Evolutionary conservation across 2,329 filamentous ascomycete genomes (phyloP).

Genomic region (Trichophyton simii): DNA sequence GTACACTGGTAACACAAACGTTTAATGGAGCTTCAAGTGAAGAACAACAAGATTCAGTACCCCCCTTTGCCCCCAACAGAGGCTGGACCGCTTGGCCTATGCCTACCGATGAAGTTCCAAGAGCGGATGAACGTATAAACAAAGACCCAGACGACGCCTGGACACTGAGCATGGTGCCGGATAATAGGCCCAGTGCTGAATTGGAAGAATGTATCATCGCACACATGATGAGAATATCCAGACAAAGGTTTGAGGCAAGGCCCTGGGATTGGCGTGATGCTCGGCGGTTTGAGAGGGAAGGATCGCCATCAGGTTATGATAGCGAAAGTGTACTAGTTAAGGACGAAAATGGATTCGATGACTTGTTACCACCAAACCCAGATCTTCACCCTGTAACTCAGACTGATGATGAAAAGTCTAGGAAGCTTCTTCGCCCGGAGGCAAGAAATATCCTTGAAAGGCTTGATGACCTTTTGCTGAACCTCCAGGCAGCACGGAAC

Average conservation of each 20-base stretch:
- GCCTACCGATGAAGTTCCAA: conserved; percentile 48
- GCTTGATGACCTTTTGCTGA: conserved; percentile 56
- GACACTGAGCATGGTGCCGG: conserved; percentile 37
- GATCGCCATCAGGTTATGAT: conserved; percentile 8
- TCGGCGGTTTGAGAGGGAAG: conserved; percentile 5
- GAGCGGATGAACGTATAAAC: conserved; percentile 39
- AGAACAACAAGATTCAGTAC: conserved; percentile 8
- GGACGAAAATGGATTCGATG: conserved; percentile 9
- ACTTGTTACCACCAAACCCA: conserved; percentile 14
- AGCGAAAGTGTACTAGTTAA: conserved; percentile 3
- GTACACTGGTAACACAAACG: neutral
- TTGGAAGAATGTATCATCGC: conserved; percentile 62
- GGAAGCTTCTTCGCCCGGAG: conserved; percentile 52
- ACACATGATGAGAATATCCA: conserved; percentile 52
- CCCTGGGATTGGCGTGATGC: conserved; percentile 20
- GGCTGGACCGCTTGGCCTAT: conserved; percentile 82
- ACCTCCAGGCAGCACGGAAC: conserved; percentile 55
- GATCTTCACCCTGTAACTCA: conserved; percentile 42
- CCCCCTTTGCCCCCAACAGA: conserved; percentile 37
- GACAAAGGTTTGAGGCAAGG: conserved; percentile 45
- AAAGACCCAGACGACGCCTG: conserved; percentile 40
- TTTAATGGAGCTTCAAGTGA: conserved; percentile 4
- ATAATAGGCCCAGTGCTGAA: conserved; percentile 43
- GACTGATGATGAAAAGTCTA: conserved; percentile 58
- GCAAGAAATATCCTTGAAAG: conserved; percentile 57